A percentile compares a stretch with the other conserved stretches of the same genome.
Evolutionary conservation across 1,284 basidiomycete genomes (phyloP).

Genomic region (Xerocomus subilludens): DNA sequence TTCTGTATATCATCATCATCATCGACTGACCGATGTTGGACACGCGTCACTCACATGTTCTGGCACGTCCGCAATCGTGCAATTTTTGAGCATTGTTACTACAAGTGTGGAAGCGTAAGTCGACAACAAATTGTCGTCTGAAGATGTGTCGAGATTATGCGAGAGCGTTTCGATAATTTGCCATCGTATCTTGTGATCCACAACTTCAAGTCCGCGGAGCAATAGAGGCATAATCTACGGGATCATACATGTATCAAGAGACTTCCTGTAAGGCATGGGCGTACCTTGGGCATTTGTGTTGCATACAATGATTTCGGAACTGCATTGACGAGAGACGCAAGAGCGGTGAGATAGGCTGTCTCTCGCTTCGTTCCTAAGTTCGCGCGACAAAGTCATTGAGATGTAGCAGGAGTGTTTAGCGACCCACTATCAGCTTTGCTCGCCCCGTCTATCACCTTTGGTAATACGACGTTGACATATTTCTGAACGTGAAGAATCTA

Average conservation of each 20-base stretch:
- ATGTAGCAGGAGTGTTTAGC: constrained; percentile 2
- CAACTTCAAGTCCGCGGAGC: constrained; percentile 83
- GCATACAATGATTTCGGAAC: constrained; percentile 82
- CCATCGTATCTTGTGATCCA: constrained; percentile 76
- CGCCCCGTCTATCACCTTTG: constrained; percentile 76
- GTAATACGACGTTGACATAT: constrained; percentile 80
- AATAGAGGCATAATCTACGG: constrained; percentile 87
- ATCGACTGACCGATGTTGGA: constrained; percentile 8
- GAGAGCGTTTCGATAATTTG: constrained; percentile 86
- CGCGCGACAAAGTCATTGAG: constrained; percentile 13
- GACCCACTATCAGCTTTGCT: constrained; percentile 60
- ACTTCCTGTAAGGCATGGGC: constrained; percentile 40
- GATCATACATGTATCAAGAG: constrained; percentile 20
- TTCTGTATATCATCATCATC: constrained; percentile 57
- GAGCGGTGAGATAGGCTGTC: constrained; percentile 83
- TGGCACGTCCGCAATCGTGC: constrained; percentile 61
- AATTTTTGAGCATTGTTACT: constrained; percentile 75
- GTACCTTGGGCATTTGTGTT: constrained; percentile 73
- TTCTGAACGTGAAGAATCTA: constrained; percentile 90
- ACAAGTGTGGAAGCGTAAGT: constrained; percentile 79
- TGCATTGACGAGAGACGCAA: constrained; percentile 84
- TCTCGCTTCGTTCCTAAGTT: constrained; percentile 61
- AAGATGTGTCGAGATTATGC: constrained; percentile 73
- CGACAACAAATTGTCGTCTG: constrained; percentile 65
- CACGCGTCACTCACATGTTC: constrained; percentile 60